Percentiles rank a stretch among this genome's conserved stretches.
phyloP scores from a whole-genome alignment of 2,329 filamentous ascomycete genomes.

The Colletotrichum musicola region DNA sequence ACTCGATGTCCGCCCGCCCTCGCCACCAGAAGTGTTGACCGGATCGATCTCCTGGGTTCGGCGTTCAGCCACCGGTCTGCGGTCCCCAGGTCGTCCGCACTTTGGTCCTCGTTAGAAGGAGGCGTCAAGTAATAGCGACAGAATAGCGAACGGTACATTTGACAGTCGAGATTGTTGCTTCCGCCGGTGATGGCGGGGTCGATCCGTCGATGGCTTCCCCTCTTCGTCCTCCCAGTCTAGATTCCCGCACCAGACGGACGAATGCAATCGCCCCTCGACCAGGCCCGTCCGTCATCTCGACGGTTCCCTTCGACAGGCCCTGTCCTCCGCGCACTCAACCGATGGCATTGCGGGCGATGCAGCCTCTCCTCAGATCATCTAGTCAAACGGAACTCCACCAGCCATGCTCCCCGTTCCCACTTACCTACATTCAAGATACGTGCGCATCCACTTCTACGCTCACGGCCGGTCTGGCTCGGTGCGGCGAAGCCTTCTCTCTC shows the following conservation, averaged over 20 bases:
- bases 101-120: too few species aligned
- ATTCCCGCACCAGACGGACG: neutral
- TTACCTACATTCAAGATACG: constrained; percentile 25
- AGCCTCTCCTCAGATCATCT: constrained; percentile 26
- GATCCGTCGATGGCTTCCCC: neutral
- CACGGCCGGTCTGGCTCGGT: constrained; percentile 12
- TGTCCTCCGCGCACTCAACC: neutral
- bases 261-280: neutral
- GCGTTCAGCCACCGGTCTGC: neutral
- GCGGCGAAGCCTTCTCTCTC: neutral
- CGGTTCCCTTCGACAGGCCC: neutral
- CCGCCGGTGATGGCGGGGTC: too few species aligned
- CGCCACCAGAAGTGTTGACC: constrained; percentile 9
- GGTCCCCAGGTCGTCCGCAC: too few species aligned
- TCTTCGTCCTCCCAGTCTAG: neutral
- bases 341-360: constrained; percentile 18
- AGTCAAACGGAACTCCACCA: constrained; percentile 30
- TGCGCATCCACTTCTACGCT: constrained; percentile 32
- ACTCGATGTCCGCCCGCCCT: constrained; percentile 11
- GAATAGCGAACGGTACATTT: too few species aligned
- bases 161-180: too few species aligned
- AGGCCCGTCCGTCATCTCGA: neutral
- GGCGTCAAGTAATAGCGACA: too few species aligned
- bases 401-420: constrained; percentile 30
- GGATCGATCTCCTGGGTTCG: neutral